These are phyloP conservation scores for Phytophthora fragariae DNA, from an alignment of 352 stramenopile species.

Conservation along the genomic window DNA sequence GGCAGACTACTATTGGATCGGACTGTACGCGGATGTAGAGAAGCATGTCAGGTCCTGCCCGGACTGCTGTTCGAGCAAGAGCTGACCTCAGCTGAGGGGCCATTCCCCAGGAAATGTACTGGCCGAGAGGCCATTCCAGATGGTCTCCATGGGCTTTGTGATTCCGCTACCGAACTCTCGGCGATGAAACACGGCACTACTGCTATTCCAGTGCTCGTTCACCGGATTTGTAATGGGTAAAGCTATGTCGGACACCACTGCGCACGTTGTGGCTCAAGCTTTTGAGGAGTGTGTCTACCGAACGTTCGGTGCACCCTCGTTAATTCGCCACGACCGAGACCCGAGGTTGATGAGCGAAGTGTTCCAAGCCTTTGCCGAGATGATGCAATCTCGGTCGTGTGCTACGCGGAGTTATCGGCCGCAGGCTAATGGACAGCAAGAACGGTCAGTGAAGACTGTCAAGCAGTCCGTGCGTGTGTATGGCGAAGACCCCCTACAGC, in stretches of 20 bases:
- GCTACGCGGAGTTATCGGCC: too few relatives aligned
- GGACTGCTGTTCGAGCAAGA: too few relatives aligned
- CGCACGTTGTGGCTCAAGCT: not conserved
- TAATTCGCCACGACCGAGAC: too few relatives aligned
- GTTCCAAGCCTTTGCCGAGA: too few relatives aligned
- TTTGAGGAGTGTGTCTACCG: not conserved
- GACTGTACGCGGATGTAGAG: not conserved
- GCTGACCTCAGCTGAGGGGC: not conserved
- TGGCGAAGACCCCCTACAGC: conserved; percentile 6
- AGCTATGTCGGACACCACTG: conserved; percentile 6
- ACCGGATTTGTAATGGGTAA: conserved; percentile 16
- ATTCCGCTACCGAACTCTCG: conserved; percentile 5
- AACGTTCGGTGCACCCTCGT: too few relatives aligned
- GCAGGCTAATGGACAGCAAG: conserved; percentile 6
- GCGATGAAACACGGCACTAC: conserved; percentile 5
- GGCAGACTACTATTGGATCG: not conserved
- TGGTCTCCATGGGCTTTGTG: conserved; percentile 18
- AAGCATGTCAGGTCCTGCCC: too few relatives aligned
- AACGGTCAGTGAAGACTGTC: conserved; percentile 12
- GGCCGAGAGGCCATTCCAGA: not conserved
- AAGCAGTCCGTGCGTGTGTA: conserved; percentile 10
- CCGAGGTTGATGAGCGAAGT: too few relatives aligned
- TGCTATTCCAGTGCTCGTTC: conserved; percentile 15
- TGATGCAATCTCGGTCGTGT: too few relatives aligned
- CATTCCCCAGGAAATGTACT: not conserved